Conservation (phyloP, 805 yeast genomes). For the Ogataea henricii region DNA sequence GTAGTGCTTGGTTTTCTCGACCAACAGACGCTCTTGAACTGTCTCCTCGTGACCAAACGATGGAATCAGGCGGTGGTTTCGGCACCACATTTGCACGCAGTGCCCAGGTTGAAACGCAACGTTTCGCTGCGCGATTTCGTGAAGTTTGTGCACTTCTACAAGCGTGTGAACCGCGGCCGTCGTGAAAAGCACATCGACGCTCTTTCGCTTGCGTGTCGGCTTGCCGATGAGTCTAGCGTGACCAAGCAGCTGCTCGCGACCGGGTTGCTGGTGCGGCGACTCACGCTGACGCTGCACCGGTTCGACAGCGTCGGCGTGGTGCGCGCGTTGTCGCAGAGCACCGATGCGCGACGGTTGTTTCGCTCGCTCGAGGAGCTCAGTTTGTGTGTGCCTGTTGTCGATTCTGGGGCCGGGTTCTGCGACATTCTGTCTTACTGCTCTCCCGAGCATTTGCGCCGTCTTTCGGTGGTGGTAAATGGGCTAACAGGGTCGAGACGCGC, state of each 20-base stretch:
- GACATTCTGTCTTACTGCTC: constrained; percentile 13
- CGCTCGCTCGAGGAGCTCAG: constrained; percentile 13
- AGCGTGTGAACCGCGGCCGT: constrained; percentile 11
- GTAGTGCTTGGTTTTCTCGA: constrained; percentile 18
- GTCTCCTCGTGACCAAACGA: constrained; percentile 18
- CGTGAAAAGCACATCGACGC: constrained; percentile 8
- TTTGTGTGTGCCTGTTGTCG: constrained; percentile 18
- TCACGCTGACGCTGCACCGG: constrained; percentile 10
- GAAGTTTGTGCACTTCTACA: constrained; percentile 17
- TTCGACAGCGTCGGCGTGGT: constrained; percentile 13
- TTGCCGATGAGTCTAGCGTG: constrained; percentile 21
- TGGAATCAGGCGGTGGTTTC: constrained; percentile 21
- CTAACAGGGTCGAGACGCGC: background rate
- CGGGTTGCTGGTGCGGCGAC: constrained; percentile 9
- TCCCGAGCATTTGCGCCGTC: constrained; percentile 9
- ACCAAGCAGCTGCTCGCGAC: constrained; percentile 16
- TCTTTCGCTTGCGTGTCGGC: constrained; percentile 11
- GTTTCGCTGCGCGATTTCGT: constrained; percentile 16
- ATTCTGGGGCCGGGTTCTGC: constrained; percentile 19
- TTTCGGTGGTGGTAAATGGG: constrained; percentile 13
- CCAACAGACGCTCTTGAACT: constrained; percentile 16
- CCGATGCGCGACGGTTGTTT: constrained; percentile 16
- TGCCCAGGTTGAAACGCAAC: constrained; percentile 12
- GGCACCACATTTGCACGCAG: constrained; percentile 16
- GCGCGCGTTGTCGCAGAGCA: constrained; percentile 10